These are phyloP conservation scores for Phytophthora litchii DNA, from an alignment of 352 stramenopile species.

Conservation along the genomic window DNA sequence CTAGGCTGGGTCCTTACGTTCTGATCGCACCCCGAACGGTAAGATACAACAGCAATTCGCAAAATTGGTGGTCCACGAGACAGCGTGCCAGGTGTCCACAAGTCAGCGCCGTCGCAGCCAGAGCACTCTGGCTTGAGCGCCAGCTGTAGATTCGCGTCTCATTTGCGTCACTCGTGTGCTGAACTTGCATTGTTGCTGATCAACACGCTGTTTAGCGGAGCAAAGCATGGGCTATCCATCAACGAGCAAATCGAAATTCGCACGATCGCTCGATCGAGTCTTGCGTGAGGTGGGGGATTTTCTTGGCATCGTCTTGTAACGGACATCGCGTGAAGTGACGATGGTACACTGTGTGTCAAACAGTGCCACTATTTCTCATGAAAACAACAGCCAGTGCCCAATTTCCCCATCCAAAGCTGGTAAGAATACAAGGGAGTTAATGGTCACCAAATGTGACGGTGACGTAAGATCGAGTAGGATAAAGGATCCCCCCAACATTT, in stretches of 20 bases:
- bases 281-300: slow-evolving; percentile 8
- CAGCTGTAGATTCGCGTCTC: slow-evolving; percentile 21
- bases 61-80: background rate
- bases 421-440: background rate
- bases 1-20: background rate
- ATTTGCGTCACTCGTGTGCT: background rate
- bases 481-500: background rate
- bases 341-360: slow-evolving; percentile 1
- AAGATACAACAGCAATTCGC: background rate
- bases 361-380: slow-evolving; percentile 8
- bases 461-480: slow-evolving; percentile 7
- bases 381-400: background rate
- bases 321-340: slow-evolving; percentile 1
- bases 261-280: slow-evolving; percentile 6
- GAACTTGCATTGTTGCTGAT: background rate
- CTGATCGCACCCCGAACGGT: slow-evolving; percentile 18
- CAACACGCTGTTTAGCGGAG: slow-evolving; percentile 13
- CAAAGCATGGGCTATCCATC: slow-evolving; percentile 12
- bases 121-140: slow-evolving; percentile 2
- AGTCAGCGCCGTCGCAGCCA: slow-evolving; percentile 8
- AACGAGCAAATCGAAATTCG: slow-evolving; percentile 18
- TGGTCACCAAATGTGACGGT: slow-evolving; percentile 3
- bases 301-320: slow-evolving; percentile 5
- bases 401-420: slow-evolving; percentile 4
- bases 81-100: slow-evolving; percentile 1